These are phyloP conservation scores for Dothideomycetidae sp. DNA, from an alignment of 2,329 filamentous ascomycete genomes.

Conservation along the genomic window DNA sequence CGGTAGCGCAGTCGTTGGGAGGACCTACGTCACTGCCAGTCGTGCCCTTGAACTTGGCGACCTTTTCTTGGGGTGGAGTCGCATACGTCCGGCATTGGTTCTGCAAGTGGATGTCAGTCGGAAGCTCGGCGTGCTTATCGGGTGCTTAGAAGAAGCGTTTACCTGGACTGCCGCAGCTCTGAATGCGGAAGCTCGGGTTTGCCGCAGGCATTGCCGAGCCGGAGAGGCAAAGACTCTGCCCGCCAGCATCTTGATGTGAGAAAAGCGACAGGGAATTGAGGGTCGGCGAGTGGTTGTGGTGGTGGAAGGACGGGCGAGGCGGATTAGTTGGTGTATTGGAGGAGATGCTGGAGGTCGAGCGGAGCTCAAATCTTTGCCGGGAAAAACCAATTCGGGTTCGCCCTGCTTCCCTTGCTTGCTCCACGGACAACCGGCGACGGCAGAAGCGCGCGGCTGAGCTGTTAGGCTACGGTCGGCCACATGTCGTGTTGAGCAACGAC, in stretches of 20 bases:
- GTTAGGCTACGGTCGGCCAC: background rate
- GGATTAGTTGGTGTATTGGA: slow-evolving; percentile 5
- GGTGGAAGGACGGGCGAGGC: background rate
- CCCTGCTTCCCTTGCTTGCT: background rate
- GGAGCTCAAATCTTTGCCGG: slow-evolving; percentile 8
- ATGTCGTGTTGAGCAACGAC: background rate
- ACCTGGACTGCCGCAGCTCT: slow-evolving; percentile 14
- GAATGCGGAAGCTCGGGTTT: slow-evolving; percentile 33
- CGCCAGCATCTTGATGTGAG: slow-evolving; percentile 57
- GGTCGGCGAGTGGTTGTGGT: slow-evolving; percentile 8
- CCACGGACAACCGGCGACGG: background rate
- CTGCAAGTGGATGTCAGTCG: slow-evolving; percentile 12
- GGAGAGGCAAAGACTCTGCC: slow-evolving; percentile 63
- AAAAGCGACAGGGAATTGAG: slow-evolving; percentile 6
- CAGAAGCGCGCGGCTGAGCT: background rate
- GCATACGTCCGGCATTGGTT: slow-evolving; percentile 38
- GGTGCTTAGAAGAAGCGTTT: slow-evolving; percentile 9
- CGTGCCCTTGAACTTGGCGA: slow-evolving; percentile 85
- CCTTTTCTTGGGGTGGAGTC: slow-evolving; percentile 46
- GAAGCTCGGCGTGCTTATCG: slow-evolving; percentile 3
- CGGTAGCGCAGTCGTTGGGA: slow-evolving; percentile 13
- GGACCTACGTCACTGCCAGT: slow-evolving; percentile 72
- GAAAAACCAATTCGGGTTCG: slow-evolving; percentile 7
- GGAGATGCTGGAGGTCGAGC: too few species aligned
- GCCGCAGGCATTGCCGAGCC: slow-evolving; percentile 65